Conservation (phyloP, 805 yeast species). For the Candida yuanshanica region DNA sequence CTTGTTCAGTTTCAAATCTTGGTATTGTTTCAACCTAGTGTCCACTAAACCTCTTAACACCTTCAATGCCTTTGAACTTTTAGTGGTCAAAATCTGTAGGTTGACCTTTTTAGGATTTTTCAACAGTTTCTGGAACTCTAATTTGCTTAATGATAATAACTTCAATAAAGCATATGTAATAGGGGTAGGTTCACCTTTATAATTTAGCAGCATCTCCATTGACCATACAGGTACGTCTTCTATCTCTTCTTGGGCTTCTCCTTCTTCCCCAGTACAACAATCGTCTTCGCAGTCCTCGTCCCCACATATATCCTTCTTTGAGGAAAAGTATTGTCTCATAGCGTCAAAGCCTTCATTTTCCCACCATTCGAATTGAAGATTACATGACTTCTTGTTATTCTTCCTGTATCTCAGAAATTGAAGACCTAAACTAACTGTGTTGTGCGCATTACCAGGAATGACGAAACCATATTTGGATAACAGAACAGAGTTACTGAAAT, state of each 20-base stretch:
- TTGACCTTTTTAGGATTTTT: constrained; percentile 16
- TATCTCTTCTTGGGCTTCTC: constrained; percentile 10
- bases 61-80: constrained; percentile 16
- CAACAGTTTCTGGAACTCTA: constrained; percentile 24
- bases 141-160: constrained; percentile 27
- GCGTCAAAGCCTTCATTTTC: constrained; percentile 38
- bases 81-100: constrained; percentile 13
- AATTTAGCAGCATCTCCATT: constrained; percentile 33
- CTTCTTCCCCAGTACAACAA: constrained; percentile 7
- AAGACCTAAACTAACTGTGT: constrained; percentile 51
- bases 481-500: constrained; percentile 56
- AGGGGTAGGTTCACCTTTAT: constrained; percentile 39
- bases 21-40: constrained; percentile 14
- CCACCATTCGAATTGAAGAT: constrained; percentile 43
- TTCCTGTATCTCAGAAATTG: constrained; percentile 36
- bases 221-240: constrained; percentile 36
- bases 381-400: constrained; percentile 27
- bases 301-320: constrained; percentile 10
- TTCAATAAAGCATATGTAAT: constrained; percentile 39
- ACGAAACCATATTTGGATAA: constrained; percentile 79
- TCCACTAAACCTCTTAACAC: constrained; percentile 13
- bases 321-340: constrained; percentile 10
- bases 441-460: constrained; percentile 45
- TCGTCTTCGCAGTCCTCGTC: constrained; percentile 13
- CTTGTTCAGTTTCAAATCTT: constrained; percentile 6